These are phyloP conservation scores for Salvia rosmarinus DNA, from an alignment of 257 asterid species.

Conservation along the genomic window DNA sequence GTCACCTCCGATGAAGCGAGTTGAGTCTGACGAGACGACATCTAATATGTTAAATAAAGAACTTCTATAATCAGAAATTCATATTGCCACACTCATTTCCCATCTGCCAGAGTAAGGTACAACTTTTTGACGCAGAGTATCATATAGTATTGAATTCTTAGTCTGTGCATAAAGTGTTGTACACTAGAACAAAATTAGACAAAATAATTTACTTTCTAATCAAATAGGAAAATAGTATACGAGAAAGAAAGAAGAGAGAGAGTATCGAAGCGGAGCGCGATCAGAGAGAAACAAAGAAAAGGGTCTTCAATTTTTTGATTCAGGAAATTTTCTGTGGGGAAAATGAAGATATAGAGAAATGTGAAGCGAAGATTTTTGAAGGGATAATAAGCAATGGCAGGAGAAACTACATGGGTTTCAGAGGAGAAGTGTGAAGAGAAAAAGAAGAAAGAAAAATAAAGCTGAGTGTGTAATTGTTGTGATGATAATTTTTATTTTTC, in stretches of 20 bases:
- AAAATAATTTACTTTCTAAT: conserved; percentile 37
- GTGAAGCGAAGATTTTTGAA: conserved; percentile 47
- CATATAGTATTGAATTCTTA: not conserved
- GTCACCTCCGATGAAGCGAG: too few relatives aligned
- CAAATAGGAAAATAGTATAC: too few relatives aligned
- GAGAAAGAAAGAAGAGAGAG: too few relatives aligned
- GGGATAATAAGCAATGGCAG: conserved; percentile 55
- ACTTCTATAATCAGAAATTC: conserved; percentile 33
- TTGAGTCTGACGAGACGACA: too few relatives aligned
- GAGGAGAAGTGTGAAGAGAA: conserved; percentile 51
- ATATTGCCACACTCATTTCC: conserved; percentile 37
- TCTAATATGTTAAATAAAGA: too few relatives aligned
- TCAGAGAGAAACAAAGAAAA: conserved; percentile 57
- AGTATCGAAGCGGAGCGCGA: conserved; percentile 70
- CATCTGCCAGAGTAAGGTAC: conserved; percentile 36
- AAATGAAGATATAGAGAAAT: conserved; percentile 43
- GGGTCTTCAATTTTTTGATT: conserved; percentile 65
- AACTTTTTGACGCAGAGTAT: conserved; percentile 18
- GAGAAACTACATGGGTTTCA: conserved; percentile 54
- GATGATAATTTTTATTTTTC: conserved; percentile 15
- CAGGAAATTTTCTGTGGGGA: conserved; percentile 24
- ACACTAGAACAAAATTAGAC: conserved; percentile 31
- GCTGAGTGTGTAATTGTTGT: conserved; percentile 36
- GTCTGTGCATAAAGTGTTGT: conserved; percentile 33
- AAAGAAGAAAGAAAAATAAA: conserved; percentile 36